A percentile compares a stretch with the other conserved stretches of the same genome.
phyloP scores from a whole-genome alignment of 306 rosid species.

The Vigna nakashimae region DNA sequence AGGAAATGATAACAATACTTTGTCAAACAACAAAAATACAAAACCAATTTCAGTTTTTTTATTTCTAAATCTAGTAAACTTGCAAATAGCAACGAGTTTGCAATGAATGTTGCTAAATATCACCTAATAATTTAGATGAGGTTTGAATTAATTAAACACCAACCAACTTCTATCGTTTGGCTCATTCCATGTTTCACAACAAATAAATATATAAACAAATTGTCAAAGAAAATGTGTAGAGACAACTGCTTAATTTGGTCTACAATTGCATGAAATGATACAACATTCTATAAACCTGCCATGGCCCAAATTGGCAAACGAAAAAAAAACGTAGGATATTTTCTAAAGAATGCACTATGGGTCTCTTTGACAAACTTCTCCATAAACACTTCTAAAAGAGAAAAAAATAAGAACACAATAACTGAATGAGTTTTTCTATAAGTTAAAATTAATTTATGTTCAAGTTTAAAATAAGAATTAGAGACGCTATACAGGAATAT shows the following conservation, averaged over 20 bases:
- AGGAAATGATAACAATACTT: constrained; percentile 18
- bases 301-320: background rate
- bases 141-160: background rate
- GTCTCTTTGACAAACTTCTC: no score
- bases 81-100: background rate
- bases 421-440: no score
- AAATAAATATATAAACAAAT: background rate
- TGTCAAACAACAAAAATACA: background rate
- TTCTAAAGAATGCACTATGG: background rate
- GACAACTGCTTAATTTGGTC: background rate
- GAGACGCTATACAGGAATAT: no score
- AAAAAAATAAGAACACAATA: no score
- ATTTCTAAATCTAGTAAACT: background rate
- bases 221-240: background rate
- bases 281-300: background rate
- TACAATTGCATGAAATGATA: background rate
- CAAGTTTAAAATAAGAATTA: no score
- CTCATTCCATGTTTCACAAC: background rate
- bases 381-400: no score
- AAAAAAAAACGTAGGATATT: background rate
- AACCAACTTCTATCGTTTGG: background rate
- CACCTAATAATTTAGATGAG: background rate
- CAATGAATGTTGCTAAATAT: constrained; percentile 1
- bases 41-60: background rate
- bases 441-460: no score